These are phyloP conservation scores for Phytophthora tentaculata DNA, from an alignment of 352 stramenopile genomes.

Conservation along the genomic window DNA sequence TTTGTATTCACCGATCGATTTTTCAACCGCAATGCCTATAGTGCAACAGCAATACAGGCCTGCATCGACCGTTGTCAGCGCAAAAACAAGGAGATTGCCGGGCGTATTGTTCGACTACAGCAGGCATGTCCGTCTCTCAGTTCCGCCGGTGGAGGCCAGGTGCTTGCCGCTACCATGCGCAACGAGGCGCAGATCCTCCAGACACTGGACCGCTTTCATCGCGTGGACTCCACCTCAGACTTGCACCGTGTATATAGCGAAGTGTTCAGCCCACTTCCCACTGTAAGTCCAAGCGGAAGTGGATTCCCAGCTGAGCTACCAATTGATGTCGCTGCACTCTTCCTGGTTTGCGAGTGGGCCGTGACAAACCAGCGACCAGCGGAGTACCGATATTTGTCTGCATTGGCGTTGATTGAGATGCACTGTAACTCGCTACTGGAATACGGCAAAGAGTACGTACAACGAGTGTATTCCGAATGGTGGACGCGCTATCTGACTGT, in stretches of 20 bases:
- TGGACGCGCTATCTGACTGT: conserved; percentile 11
- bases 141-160: conserved; percentile 33
- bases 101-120: conserved; percentile 73
- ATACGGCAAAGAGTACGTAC: conserved; percentile 66
- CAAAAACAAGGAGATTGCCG: conserved; percentile 61
- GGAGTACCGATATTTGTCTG: conserved; percentile 85
- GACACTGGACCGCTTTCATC: conserved; percentile 83
- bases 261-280: conserved; percentile 62
- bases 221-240: conserved; percentile 73
- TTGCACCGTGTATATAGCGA: conserved; percentile 77
- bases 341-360: conserved; percentile 85
- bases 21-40: conserved; percentile 66
- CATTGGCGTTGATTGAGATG: conserved; percentile 83
- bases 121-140: conserved; percentile 48
- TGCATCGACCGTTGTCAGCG: conserved; percentile 59
- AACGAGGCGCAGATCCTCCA: conserved; percentile 85
- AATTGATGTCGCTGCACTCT: conserved; percentile 74
- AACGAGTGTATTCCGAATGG: background rate
- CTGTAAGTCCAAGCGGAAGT: conserved; percentile 26
- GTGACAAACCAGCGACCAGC: conserved; percentile 80
- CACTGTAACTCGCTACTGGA: conserved; percentile 70
- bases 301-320: conserved; percentile 44
- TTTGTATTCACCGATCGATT: conserved; percentile 80
- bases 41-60: conserved; percentile 50
- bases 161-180: conserved; percentile 48